These are phyloP conservation scores for Ceratobasidium sp. DNA, from an alignment of 1,284 basidiomycete species.

Conservation along the genomic window DNA sequence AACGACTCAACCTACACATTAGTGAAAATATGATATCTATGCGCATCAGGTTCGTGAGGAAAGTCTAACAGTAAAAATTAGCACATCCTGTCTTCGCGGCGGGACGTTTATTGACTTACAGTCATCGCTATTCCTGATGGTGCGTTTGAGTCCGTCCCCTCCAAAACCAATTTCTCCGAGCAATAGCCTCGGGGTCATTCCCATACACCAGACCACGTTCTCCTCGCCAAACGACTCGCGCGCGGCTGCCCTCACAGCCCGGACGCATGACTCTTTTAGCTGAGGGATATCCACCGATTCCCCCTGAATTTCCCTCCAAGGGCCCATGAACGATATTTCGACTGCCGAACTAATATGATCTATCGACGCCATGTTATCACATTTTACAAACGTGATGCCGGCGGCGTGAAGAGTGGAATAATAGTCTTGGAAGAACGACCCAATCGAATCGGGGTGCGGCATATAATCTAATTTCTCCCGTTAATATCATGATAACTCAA, in stretches of 20 bases:
- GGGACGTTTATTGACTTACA: constrained; percentile 17
- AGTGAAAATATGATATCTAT: constrained; percentile 47
- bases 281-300: constrained; percentile 30
- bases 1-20: constrained; percentile 29
- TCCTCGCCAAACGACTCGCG: constrained; percentile 42
- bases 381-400: constrained; percentile 47
- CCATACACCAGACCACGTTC: constrained; percentile 48
- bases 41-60: constrained; percentile 47
- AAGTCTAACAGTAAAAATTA: constrained; percentile 27
- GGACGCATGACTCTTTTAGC: constrained; percentile 40
- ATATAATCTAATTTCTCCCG: constrained; percentile 39
- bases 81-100: neutral
- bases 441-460: constrained; percentile 45
- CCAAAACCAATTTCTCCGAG: constrained; percentile 43
- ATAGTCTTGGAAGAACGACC: constrained; percentile 46
- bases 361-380: constrained; percentile 49
- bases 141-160: constrained; percentile 22
- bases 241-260: constrained; percentile 44
- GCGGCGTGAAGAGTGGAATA: constrained; percentile 39
- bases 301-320: constrained; percentile 37
- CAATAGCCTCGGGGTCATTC: constrained; percentile 47
- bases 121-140: constrained; percentile 46
- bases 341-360: constrained; percentile 45
- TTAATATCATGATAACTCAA: neutral
- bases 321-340: constrained; percentile 23